Evolutionary conservation across 441 rosid genomes (phyloP), one percentile per base, ranked within the genome.

Genomic region (Gossypium davidsonii): DNA sequence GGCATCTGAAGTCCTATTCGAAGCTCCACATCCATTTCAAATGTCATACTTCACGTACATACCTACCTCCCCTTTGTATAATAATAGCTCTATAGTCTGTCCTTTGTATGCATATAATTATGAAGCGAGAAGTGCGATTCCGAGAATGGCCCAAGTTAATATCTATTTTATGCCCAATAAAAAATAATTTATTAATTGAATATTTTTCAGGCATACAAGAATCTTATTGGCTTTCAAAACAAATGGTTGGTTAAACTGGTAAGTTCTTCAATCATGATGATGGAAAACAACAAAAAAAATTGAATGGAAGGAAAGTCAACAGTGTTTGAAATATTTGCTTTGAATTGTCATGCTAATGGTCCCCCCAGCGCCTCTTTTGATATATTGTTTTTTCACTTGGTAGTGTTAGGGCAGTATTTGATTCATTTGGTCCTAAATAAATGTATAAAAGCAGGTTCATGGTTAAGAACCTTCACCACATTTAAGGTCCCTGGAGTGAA

Each of bases 1-100:
- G 86, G 90, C 58, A 83, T 86, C 60, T 83, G 46, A 67, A 67
- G 10, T 26, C 56, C 26, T 2, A 51, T 1, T 14, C 18, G 74
- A 82, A 9, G 49, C 11, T 23, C 46, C 11, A 26, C 6, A 12
- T 57, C 26, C 70, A 73, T 4, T 17, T 14, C 72, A 34, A 68
- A 20, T 58, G 73, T 69, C 42, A 48, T 34, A 70, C 31, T 52
- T 25, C 20, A 65, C 64, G 60, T 56, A 70, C 67, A 51, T 14
- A 73, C 37, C 68, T 23, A 12, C 39, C 1, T 44, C 4, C 61
- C 18, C 75, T 8, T 26, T 14, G 69, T 46, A 61, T 37, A 53
- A 66, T 66, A 48, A 62, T 37, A 64, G 51, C 60, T 23, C 25
- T 20, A 42, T 6, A 46, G 37, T 31, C 37, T 31, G 6, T 31